Conservation (phyloP, 78 protist species). For the Monocercomonoides exilis region DNA sequence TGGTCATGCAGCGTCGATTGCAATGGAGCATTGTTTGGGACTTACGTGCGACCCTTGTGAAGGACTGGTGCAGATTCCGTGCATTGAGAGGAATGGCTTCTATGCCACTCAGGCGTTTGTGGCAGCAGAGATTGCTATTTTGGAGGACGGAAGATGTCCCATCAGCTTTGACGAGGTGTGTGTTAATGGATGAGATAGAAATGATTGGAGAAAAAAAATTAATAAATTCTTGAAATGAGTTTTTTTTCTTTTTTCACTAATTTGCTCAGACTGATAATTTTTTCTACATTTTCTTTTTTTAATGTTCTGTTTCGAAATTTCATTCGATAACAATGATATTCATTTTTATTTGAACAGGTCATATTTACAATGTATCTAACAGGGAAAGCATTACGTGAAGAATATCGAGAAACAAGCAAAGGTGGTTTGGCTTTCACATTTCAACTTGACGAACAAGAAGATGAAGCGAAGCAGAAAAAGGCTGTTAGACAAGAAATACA, state of each 20-base stretch:
- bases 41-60: slow-evolving; percentile 43
- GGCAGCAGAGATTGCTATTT: slow-evolving; percentile 27
- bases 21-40: slow-evolving; percentile 41
- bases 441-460: neutral
- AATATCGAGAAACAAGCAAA: slow-evolving; percentile 31
- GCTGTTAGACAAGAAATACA: too few species aligned
- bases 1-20: slow-evolving; percentile 30
- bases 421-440: slow-evolving; percentile 32
- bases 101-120: slow-evolving; percentile 23
- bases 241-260: neutral
- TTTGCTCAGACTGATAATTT: neutral
- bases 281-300: neutral
- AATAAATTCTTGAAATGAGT: slow-evolving; percentile 18
- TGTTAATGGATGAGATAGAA: neutral
- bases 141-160: slow-evolving; percentile 2
- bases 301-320: neutral
- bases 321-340: slow-evolving; percentile 1
- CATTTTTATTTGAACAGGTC: neutral
- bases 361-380: slow-evolving; percentile 34
- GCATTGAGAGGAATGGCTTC: slow-evolving; percentile 45
- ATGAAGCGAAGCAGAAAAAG: too few species aligned
- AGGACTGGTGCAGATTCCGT: slow-evolving; percentile 50
- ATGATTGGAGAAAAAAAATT: neutral
- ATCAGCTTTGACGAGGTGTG: slow-evolving; percentile 18
- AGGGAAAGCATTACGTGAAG: slow-evolving; percentile 23